These are phyloP conservation scores for Glycine latifolia DNA, from an alignment of 306 rosid species.

Conservation along the genomic window DNA sequence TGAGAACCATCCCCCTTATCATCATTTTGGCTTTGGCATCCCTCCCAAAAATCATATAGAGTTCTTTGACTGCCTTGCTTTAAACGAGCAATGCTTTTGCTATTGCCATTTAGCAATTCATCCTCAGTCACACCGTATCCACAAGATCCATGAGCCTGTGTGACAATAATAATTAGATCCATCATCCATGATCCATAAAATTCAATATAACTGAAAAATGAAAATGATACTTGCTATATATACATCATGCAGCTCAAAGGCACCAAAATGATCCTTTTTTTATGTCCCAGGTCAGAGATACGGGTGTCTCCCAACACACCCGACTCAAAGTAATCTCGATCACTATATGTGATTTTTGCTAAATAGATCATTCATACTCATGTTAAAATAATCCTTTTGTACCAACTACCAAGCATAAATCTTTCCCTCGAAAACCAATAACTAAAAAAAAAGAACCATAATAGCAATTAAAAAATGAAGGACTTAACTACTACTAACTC, in stretches of 20 bases:
- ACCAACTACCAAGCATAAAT: background rate
- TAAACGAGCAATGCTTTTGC: conserved; percentile 23
- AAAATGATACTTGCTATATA: background rate
- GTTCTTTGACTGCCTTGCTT: conserved; percentile 24
- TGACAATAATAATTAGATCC: conserved; percentile 28
- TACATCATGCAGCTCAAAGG: background rate
- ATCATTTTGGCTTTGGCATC: background rate
- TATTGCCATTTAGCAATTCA: background rate
- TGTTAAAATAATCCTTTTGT: too few relatives aligned
- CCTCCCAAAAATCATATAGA: conserved; percentile 26
- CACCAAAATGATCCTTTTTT: background rate
- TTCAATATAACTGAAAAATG: background rate
- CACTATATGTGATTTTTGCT: too few relatives aligned
- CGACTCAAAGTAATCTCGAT: too few relatives aligned
- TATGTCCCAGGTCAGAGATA: too few relatives aligned
- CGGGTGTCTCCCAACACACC: too few relatives aligned
- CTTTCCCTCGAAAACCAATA: background rate
- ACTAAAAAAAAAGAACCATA: background rate
- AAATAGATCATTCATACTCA: too few relatives aligned
- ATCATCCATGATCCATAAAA: conserved; percentile 1
- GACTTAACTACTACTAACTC: background rate
- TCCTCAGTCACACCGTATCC: conserved; percentile 44
- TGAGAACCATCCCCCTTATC: conserved; percentile 12
- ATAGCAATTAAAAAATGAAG: background rate
- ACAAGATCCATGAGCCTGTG: conserved; percentile 52